Evolutionary conservation across 1,284 basidiomycete genomes (phyloP), one percentile per base, ranked within the genome.

Genomic region (Ustilago sp.): DNA sequence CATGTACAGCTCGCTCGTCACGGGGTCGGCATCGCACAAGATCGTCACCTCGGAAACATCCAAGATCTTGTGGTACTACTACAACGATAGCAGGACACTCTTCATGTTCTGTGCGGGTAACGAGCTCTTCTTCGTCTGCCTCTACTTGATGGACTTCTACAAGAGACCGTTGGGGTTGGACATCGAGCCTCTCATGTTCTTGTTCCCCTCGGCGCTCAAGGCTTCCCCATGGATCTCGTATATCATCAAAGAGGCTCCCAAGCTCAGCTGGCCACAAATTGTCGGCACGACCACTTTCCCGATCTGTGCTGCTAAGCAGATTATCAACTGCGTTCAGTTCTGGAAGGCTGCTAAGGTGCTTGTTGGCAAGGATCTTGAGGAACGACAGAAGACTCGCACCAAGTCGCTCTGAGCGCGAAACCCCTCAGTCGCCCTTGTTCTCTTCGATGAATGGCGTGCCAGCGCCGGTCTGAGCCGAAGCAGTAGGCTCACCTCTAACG

Each of bases 1-100:
- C 88, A 99, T 99, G 96, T 98, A 98, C 88, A 96, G 96, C 82
- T 97, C 97, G 41, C 90, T 99, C 55, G 90, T 94, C 38, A 96
- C 95, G 32, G 97, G 97, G 41, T 93, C 94, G 8, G 89, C 90
- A 64, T 96, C 93, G 82, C 96, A 99, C 89, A 99, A 99, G 87
- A 87, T 91, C 39, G 93, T 99, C 41, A 93, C 91, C 35, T 93
- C 92, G 85, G 93, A 97, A 80, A 94, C 96, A 82, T 96, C 94
- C 85, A 89, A 92, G 64, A 95, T 98, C 79, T 88, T 99, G 55
- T 93, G 92, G 90, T 89, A 91, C 74, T 99, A 99, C 88, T 99
- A 99, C 89, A 95, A 93, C 81, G 91, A 96, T 87, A 91, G 92
- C 65, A 94, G 89, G 67, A 94, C 92, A 4, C 90, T 99, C 23